Percentiles rank a stretch among this genome's conserved stretches.
Conservation (phyloP, 257 asterid species). For the Solanum pennellii region DNA sequence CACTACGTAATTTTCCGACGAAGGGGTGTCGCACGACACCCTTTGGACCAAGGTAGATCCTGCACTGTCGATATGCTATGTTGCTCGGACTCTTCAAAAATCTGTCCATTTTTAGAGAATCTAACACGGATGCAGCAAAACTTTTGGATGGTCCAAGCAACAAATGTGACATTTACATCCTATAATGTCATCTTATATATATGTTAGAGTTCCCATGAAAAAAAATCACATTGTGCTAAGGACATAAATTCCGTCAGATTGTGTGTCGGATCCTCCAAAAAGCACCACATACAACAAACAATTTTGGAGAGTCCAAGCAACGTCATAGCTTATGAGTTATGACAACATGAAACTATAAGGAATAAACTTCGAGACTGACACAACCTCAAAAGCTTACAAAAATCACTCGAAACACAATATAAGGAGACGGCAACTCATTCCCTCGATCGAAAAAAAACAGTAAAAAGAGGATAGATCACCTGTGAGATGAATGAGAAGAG, state of each 20-base stretch:
- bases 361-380: background rate
- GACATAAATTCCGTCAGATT: background rate
- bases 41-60: too few relatives aligned
- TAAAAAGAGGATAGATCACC: background rate
- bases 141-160: background rate
- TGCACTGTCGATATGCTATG: background rate
- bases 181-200: background rate
- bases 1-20: too few relatives aligned
- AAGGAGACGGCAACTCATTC: background rate
- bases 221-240: background rate
- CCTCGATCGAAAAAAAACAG: background rate
- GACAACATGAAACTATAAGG: background rate
- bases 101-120: background rate
- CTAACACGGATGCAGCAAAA: background rate
- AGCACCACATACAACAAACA: too few relatives aligned
- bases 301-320: too few relatives aligned
- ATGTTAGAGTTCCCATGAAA: background rate
- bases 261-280: too few relatives aligned
- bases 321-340: background rate
- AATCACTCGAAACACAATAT: background rate
- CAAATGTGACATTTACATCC: background rate
- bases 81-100: background rate
- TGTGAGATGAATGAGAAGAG: background rate
- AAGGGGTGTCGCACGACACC: too few relatives aligned
- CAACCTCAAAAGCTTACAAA: background rate